These are phyloP conservation scores for Diaporthe vexans DNA, from an alignment of 2,329 filamentous ascomycete species.

Conservation along the genomic window DNA sequence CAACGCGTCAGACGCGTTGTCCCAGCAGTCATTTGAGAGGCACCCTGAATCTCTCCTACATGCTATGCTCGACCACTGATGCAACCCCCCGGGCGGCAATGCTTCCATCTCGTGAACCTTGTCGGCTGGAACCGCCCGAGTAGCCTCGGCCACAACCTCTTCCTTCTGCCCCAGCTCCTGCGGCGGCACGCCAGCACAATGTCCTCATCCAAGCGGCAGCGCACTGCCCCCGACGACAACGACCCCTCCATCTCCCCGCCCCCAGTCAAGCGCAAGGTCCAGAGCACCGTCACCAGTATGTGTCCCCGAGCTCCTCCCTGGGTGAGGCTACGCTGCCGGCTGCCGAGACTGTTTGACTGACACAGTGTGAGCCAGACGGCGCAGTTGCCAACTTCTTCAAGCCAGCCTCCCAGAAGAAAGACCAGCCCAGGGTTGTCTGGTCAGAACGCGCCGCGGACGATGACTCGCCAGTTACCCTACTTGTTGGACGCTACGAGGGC, in stretches of 20 bases:
- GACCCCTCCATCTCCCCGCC: conserved; percentile 67
- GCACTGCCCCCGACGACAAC: conserved; percentile 41
- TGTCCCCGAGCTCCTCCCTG: background rate
- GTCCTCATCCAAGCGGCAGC: conserved; percentile 44
- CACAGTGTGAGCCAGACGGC: conserved; percentile 61
- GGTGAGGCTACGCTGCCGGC: background rate
- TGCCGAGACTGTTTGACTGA: conserved; percentile 40
- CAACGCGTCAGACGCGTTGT: conserved; percentile 25
- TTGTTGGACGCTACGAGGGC: conserved; percentile 80
- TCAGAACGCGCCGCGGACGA: conserved; percentile 70
- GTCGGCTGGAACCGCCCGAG: background rate
- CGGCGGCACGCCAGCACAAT: conserved; percentile 17
- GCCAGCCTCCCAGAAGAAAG: conserved; percentile 86
- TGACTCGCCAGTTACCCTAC: conserved; percentile 69
- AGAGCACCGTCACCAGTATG: conserved; percentile 67
- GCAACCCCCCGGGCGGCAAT: background rate
- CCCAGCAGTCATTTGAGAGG: background rate
- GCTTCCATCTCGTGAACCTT: background rate
- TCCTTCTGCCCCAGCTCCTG: background rate
- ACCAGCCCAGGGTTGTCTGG: conserved; percentile 76
- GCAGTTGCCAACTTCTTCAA: conserved; percentile 90
- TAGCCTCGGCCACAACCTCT: background rate
- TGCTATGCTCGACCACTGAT: background rate
- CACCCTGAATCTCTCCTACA: too few species aligned
- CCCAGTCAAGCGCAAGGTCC: conserved; percentile 64